Base-by-base conservation (phyloP, 179 eudicot species). In the Patellifolia procumbens region DNA sequence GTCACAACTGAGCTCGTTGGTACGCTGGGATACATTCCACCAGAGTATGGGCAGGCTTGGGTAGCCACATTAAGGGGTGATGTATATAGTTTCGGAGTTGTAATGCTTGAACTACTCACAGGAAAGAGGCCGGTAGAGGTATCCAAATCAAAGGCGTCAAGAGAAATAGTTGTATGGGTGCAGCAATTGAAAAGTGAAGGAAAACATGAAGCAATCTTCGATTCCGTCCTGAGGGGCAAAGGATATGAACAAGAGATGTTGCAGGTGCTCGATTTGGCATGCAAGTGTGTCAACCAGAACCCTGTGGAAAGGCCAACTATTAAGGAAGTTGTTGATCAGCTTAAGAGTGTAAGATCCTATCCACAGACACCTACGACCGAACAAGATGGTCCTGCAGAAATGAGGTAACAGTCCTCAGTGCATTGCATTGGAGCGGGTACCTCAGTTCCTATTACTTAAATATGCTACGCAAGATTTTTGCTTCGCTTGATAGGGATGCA, bases 1-100 rank as follows among this genome's bases (percentile, higher is more conserved):
- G 98, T 92, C 77, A 92, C 97, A 74, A 92, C 98, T 10, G 97
- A 94, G 78, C 83, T 94, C 68, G 97, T 94, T 7, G 98, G 98
- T 43, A 94, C 98, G 32, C 81, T 92, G 48, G 98, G 98, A 34
- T 94, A 94, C 84, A 94, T 92, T 58, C 98, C 98, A 56, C 98
- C 98, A 4, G 98, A 94, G 77, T 94, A 94, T 26, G 90, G 97
- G 59, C 98, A 94, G 63, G 82, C 98, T 49, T 89, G 92, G 96
- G 82, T 91, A 70, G 98, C 98, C 77, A 92, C 98, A 48, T 85
- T 94, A 77, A 92, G 89, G 77, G 98, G 98, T 2, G 98, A 94
- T 70, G 82, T 94, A 37, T 94, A 94, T 76, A 94, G 98, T 85
- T 94, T 94, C 79, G 97, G 98, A 70, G 90, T 94, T 67, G 94